Evolutionary conservation across 2,329 filamentous ascomycete genomes (phyloP).

Genomic region (Cyanodermella asteris): DNA sequence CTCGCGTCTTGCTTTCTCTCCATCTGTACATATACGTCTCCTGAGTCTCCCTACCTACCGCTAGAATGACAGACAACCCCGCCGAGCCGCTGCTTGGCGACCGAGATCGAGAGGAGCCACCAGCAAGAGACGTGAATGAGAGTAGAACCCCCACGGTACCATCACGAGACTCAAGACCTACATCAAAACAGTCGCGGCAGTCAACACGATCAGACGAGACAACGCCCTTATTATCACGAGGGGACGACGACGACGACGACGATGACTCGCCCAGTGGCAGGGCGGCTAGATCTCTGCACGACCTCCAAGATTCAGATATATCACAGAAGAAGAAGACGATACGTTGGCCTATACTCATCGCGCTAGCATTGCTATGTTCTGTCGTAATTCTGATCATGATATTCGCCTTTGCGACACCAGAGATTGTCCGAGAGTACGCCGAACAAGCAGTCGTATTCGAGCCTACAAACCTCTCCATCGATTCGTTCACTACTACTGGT

Average conservation of each 20-base stretch:
- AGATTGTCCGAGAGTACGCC: conserved; percentile 64
- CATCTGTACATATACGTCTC: too few species aligned
- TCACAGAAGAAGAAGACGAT: conserved; percentile 19
- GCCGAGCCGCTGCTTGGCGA: conserved; percentile 10
- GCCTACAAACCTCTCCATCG: conserved; percentile 64
- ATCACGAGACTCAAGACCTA: too few species aligned
- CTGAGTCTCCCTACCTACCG: too few species aligned
- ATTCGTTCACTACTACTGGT: conserved; percentile 60
- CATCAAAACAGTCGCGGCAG: conserved; percentile 7
- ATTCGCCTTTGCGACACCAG: conserved; percentile 61
- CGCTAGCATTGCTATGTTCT: conserved; percentile 43
- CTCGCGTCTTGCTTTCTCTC: too few species aligned
- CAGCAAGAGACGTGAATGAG: conserved; percentile 2
- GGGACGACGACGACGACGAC: conserved; percentile 9
- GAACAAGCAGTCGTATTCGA: conserved; percentile 63
- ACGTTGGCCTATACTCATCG: conserved; percentile 60
- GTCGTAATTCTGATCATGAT: conserved; percentile 47
- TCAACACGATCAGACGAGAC: conserved; percentile 11
- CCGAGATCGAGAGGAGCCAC: too few species aligned
- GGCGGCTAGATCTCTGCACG: conserved; percentile 15
- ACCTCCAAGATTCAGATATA: conserved; percentile 12
- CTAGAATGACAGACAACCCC: conserved; percentile 14
- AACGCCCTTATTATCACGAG: conserved; percentile 15
- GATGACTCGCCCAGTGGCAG: conserved; percentile 10
- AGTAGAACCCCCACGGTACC: conserved; percentile 8